These are phyloP conservation scores for Mycena albidolilacea DNA, from an alignment of 768 basidiomycete species.

Conservation along the genomic window DNA sequence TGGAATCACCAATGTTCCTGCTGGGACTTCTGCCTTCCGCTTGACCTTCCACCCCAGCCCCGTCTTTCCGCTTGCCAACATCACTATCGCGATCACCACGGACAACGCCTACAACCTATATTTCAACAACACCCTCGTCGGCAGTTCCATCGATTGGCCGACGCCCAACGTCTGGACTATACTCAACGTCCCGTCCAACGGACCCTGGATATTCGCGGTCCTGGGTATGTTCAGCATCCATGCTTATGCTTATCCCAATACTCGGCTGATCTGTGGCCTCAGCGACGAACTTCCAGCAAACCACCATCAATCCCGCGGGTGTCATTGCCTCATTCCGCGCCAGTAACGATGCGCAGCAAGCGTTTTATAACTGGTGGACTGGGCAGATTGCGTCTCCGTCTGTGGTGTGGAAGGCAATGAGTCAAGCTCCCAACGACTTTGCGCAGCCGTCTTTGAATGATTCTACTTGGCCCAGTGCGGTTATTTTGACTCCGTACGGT, in stretches of 20 bases:
- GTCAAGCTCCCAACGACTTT: too few relatives aligned
- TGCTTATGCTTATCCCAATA: not conserved
- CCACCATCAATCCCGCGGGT: conserved; percentile 11
- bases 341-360: conserved; percentile 4
- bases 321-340: conserved; percentile 15
- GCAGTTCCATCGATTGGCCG: not conserved
- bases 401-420: conserved; percentile 1
- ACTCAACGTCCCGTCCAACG: not conserved
- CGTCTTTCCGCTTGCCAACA: not conserved
- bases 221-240: conserved; percentile 2
- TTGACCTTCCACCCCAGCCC: not conserved
- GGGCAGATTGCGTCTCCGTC: not conserved
- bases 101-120: conserved; percentile 13
- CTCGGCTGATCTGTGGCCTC: not conserved
- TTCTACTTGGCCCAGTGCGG: too few relatives aligned
- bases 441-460: too few relatives aligned
- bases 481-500: too few relatives aligned
- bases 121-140: not conserved
- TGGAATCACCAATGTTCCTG: not conserved
- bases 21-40: not conserved
- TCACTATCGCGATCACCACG: not conserved
- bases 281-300: conserved; percentile 14
- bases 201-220: not conserved
- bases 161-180: conserved; percentile 8
- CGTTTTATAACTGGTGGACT: conserved; percentile 5